Base-by-base conservation (phyloP, 306 rosid species). In the Pachyrhizus erosus region DNA sequence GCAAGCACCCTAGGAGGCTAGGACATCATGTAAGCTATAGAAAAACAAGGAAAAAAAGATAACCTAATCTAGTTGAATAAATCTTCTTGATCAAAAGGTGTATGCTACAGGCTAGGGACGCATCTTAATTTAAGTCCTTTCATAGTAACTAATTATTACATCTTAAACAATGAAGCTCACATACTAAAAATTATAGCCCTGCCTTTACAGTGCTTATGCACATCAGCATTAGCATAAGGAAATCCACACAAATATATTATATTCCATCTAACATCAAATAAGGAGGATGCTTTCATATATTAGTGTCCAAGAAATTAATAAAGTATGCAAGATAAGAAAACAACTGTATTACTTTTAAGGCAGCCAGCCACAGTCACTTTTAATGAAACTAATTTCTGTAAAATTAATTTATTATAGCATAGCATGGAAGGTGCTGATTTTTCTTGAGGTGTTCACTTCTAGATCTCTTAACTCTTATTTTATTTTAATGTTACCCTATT, bases 31-130 rank as follows among this genome's bases (percentile, higher is more conserved):
- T 62, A 43, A 76, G 54, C 20, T 29, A 49, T 69, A 26, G 20
- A 75, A 75, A 75, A 48, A 40, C 31, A 70, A 2, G 20, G 70
- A 24, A 58, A 49, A 40, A 86, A 82, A 33, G 77, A 68, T 66
- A 66, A 42, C 49, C 79, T 82, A 86, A 82, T 73, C 40, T 74
- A 78, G 75, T 72, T 65, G 73, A 46, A 55, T 65, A 43, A 54
- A 76, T 82, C 70, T 73, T 71, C 58, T 64, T 34, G 54, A 82
- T 64, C 34, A 76, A 70, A 81, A 64, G 82, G 70, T 54, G 68
- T 58, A 66, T 20, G 70, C 27, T 82, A 78, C 21, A 46, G 77
- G 67, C 70, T 77, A 51, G 49, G 40, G 14, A 13, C 29, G 49
- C 68, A 75, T 14, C 48, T 68, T 45, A 31, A 23, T 23, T 77